Evolutionary conservation across 129 eudicot genomes (phyloP), one percentile per base, ranked within the genome.

Genomic region (Artemisia annua): DNA sequence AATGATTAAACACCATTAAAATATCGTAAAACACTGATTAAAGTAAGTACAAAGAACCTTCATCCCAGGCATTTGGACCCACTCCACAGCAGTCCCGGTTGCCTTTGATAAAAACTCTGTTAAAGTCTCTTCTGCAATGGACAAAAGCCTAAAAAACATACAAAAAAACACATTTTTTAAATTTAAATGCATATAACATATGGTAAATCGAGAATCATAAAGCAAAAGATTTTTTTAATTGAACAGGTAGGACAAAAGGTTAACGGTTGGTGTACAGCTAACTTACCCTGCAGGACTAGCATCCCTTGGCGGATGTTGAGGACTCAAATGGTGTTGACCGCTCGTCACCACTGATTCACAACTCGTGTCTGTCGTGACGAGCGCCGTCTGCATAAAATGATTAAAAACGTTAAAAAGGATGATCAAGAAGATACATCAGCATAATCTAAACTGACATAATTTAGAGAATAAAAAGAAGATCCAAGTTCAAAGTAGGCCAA

Each of bases 21-120:
- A 58, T 64, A 76, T 30, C 55, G 17, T 2, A 63, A 57, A 17
- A 51, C 72, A 67, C 49, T 72, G 24, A 67, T 59, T 66, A 81
- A 61, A 59, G 67, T 17, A 70, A 26, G 53, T 63, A 78, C 55
- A 78, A 71, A 78, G 82, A 78, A 89, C 96, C 96, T 89, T 89
- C 96, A 89, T 89, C 89, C 96, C 96, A 84, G 96, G 96, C 96
- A 89, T 79, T 82, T 86, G 96, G 88, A 89, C 91, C 96, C 96
- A 89, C 96, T 89, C 96, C 39, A 89, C 91, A 82, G 91, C 96
- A 78, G 96, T 89, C 81, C 96, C 96, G 69, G 96, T 89, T 20
- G 96, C 96, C 96, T 89, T 89, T 32, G 96, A 89, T 82, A 89
- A 73, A 84, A 89, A 89, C 91, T 86, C 96, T 86, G 96, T 84